Base-by-base conservation (phyloP, 148 eudicot species). In the Rhododendron simsii region DNA sequence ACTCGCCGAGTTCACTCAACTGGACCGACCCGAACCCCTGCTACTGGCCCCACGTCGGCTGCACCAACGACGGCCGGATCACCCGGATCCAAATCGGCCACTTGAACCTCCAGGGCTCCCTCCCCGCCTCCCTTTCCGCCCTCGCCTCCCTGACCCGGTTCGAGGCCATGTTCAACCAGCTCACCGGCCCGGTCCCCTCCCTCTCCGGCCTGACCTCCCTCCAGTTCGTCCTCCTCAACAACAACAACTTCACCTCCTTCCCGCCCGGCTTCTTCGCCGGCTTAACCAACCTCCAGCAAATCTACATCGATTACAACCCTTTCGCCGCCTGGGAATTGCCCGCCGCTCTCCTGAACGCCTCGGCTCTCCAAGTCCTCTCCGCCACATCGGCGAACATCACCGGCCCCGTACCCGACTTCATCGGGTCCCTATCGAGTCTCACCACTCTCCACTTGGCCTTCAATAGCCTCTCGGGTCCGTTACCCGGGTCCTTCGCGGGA, bases 21-120 rank as follows among this genome's bases (percentile, higher is more conserved):
- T 96, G 98, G 96, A 74, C 94, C 12, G 84, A 83, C 50, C 16
- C 90, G 0, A 85, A 96, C 90, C 95, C 98, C 0, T 94, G 98
- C 69, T 86, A 92, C 0, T 95, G 98, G 98, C 20, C 50, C 1
- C 30, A 63, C 0, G 92, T 96, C 15, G 44, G 13, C 15, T 96
- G 99, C 86, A 63, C 90, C 9, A 77, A 81, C 0, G 87, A 74
- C 84, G 85, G 81, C 21, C 92, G 91, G 83, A 89, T 96, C 45
- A 91, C 88, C 78, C 89, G 92, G 67, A 94, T 96, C 86, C 99
- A 95, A 89, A 61, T 95, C 81, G 92, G 91, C 18, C 67, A 48
- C 12, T 86, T 39, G 73, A 81, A 83, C 4, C 82, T 96, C 8
- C 74, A 77, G 5, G 99, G 98, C 18, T 63, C 92, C 48, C 87